Evolutionary conservation across 2,329 filamentous ascomycete species (phyloP).

Genomic region (Neurospora sp.): DNA sequence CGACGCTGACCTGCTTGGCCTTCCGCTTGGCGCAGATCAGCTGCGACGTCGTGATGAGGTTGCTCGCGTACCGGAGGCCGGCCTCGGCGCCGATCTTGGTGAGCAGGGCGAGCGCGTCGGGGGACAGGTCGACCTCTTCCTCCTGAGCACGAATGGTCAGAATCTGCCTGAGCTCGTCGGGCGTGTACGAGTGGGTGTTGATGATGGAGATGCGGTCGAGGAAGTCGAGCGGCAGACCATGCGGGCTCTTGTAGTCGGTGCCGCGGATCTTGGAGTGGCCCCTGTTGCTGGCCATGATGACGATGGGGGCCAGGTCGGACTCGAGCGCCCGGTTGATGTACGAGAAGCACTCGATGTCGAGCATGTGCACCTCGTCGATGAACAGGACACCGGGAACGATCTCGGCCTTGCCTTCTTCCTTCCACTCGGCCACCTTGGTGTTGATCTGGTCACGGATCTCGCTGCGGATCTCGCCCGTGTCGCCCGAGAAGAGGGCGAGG

Average conservation of each 20-base stretch:
- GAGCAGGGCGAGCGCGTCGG: conserved; percentile 82
- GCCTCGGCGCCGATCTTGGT: conserved; percentile 94
- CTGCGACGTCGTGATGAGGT: conserved; percentile 91
- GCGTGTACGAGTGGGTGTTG: conserved; percentile 75
- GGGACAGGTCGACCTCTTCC: conserved; percentile 85
- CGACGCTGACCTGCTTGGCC: conserved; percentile 70
- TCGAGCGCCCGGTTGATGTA: conserved; percentile 97
- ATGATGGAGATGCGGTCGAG: conserved; percentile 94
- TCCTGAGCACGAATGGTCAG: conserved; percentile 86
- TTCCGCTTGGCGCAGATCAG: conserved; percentile 78
- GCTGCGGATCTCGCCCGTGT: conserved; percentile 94
- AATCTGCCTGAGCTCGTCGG: conserved; percentile 86
- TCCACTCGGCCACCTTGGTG: conserved; percentile 98
- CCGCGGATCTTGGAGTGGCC: conserved; percentile 86
- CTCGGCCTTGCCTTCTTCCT: conserved; percentile 97
- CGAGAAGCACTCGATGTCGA: conserved; percentile 98
- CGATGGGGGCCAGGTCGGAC: conserved; percentile 86
- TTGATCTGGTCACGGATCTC: conserved; percentile 99
- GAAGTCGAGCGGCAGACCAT: conserved; percentile 91
- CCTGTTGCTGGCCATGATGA: conserved; percentile 98
- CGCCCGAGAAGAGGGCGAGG: conserved; percentile 90
- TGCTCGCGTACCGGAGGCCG: conserved; percentile 90
- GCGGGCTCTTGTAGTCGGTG: conserved; percentile 85
- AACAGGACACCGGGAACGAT: conserved; percentile 96
- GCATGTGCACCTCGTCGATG: conserved; percentile 99